phyloP scores from a whole-genome alignment of 2,329 filamentous ascomycete genomes.

The Ascochyta rabiei region DNA sequence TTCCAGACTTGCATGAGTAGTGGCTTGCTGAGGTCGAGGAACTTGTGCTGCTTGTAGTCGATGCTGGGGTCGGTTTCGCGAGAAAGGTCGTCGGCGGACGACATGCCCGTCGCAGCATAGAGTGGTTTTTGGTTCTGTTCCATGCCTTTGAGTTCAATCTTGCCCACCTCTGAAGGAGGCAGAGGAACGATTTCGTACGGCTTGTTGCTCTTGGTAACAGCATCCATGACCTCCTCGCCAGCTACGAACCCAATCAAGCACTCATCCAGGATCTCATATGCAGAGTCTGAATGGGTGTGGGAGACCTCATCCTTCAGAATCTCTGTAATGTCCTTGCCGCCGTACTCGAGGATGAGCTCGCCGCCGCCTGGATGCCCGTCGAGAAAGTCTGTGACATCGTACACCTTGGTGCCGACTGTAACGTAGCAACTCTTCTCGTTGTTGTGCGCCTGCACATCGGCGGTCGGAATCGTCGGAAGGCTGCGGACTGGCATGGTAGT shows the following conservation, averaged over 20 bases:
- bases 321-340: conserved; percentile 79
- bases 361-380: conserved; percentile 89
- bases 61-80: conserved; percentile 77
- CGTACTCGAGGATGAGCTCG: conserved; percentile 88
- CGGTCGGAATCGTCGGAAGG: conserved; percentile 80
- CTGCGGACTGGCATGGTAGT: conserved; percentile 78
- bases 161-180: conserved; percentile 56
- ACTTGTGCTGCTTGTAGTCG: conserved; percentile 92
- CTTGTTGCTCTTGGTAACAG: conserved; percentile 54
- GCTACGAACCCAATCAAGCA: conserved; percentile 81
- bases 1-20: conserved; percentile 87
- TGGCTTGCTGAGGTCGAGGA: conserved; percentile 85
- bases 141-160: conserved; percentile 58
- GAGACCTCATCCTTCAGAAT: conserved; percentile 85
- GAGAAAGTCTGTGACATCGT: conserved; percentile 91
- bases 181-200: conserved; percentile 60
- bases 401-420: conserved; percentile 86
- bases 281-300: conserved; percentile 85
- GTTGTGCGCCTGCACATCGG: conserved; percentile 83
- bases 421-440: conserved; percentile 88
- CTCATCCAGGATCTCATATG: conserved; percentile 95
- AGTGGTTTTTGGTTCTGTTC: conserved; percentile 53
- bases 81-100: conserved; percentile 81
- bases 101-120: conserved; percentile 79
- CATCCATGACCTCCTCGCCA: conserved; percentile 62